A percentile compares a stretch with the other conserved stretches of the same genome.
Evolutionary conservation across 441 rosid genomes (phyloP).

Genomic region (Manihot esculenta): DNA sequence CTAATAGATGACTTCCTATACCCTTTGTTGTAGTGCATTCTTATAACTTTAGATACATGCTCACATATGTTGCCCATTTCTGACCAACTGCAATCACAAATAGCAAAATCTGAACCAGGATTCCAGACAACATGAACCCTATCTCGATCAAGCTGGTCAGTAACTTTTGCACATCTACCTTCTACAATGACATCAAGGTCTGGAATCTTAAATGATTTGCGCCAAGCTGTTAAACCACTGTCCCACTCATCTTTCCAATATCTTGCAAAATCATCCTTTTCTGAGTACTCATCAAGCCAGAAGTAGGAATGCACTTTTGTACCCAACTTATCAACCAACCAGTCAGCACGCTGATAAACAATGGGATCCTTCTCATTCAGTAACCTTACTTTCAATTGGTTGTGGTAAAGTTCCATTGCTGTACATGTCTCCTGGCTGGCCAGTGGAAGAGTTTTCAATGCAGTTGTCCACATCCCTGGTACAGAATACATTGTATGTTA

Average conservation of each 20-base stretch:
- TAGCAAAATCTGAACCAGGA: slow-evolving; percentile 71
- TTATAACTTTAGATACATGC: slow-evolving; percentile 64
- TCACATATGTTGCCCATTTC: slow-evolving; percentile 77
- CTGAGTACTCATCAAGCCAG: slow-evolving; percentile 93
- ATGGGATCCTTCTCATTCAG: slow-evolving; percentile 60
- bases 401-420: slow-evolving; percentile 86
- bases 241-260: slow-evolving; percentile 89
- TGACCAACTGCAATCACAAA: slow-evolving; percentile 82
- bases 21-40: slow-evolving; percentile 38
- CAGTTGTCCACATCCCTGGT: slow-evolving; percentile 64
- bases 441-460: slow-evolving; percentile 59
- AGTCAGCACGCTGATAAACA: slow-evolving; percentile 76
- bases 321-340: slow-evolving; percentile 89
- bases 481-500: slow-evolving; percentile 16
- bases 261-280: slow-evolving; percentile 66
- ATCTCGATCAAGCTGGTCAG: slow-evolving; percentile 48
- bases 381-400: slow-evolving; percentile 71
- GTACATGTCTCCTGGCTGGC: slow-evolving; percentile 90
- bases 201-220: slow-evolving; percentile 64
- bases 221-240: slow-evolving; percentile 83
- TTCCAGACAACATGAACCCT: slow-evolving; percentile 60
- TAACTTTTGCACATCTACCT: slow-evolving; percentile 56
- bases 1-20: slow-evolving; percentile 46
- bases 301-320: slow-evolving; percentile 88
- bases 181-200: slow-evolving; percentile 59